Evolutionary conservation across 371 early-diverging fungal species (phyloP), one percentile per base, ranked within the genome.

Genomic region (Mucor saturninus): DNA sequence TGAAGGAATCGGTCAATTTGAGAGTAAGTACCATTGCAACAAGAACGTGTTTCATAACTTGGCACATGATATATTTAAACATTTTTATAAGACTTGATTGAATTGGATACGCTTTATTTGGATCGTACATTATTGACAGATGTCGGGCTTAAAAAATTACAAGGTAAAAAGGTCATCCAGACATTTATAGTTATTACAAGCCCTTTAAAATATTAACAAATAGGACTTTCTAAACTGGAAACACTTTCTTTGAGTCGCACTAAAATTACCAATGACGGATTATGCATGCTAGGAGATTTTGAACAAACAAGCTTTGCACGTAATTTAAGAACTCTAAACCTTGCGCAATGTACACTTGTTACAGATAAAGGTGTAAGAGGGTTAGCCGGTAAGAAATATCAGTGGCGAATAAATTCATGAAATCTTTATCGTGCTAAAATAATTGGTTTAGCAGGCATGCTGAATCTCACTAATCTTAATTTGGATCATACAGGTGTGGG

Each of bases 401-500:
- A 2, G 21, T 3, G 21, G 21, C n/a, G 15, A 14, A 45, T n/a
- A 15, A 9, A 46, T 21, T 11, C 1, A 32, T 35, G 15, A 31
- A 48, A 42, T 31, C 46, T 21, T n/a, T 30, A 30, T 21, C 8
- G 35, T 21, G n/a, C 26, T 32, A 56, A 52, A 40, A 46, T 43
- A 42, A n/a, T 66, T 50, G 52, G 15, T 6, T 3, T 21, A 6
- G 21, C 60, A 80, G 80, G 69, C 29, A 62, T 71, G 64, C 28
- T 69, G n/a, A 74, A 80, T 52, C 68, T 80, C 32, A 71, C 68
- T 55, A 61, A 71, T 40, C 65, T 80, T 10, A 80, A 75, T 49
- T 40, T 80, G 71, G 77, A 80, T 54, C 67, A 71, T 40, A 80
- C 80, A 5, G 42, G 54, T 35, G 80, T 75, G 15, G 74, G 69